Evolutionary conservation across 139 green algal species (phyloP).

Genomic region (Micromonas commoda): DNA sequence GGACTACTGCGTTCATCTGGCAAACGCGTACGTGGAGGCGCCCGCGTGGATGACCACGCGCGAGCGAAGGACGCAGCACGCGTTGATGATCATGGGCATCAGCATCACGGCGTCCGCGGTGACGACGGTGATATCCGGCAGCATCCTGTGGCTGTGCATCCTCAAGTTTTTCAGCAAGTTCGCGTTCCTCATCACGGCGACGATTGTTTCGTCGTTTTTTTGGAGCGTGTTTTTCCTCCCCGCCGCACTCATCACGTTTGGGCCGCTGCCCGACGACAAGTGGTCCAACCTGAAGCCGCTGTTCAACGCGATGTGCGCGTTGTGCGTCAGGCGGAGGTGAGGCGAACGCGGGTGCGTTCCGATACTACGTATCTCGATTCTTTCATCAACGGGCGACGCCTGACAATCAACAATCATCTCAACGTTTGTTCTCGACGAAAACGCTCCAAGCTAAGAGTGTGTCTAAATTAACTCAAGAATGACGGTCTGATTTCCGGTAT

Average conservation of each 20-base stretch:
- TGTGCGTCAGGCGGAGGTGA: too few species aligned
- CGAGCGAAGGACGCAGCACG: constrained; percentile 31
- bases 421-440: too few species aligned
- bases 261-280: background rate
- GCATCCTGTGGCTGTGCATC: constrained; percentile 38
- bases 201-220: constrained; percentile 33
- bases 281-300: too few species aligned
- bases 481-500: too few species aligned
- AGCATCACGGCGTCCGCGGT: constrained; percentile 41
- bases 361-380: too few species aligned
- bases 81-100: constrained; percentile 42
- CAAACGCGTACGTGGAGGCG: constrained; percentile 42
- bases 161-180: constrained; percentile 52
- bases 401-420: too few species aligned
- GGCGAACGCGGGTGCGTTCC: too few species aligned
- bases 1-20: constrained; percentile 50
- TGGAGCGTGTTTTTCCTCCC: constrained; percentile 45
- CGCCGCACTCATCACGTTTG: constrained; percentile 22
- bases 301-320: too few species aligned
- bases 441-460: too few species aligned
- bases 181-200: constrained; percentile 46
- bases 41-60: constrained; percentile 13
- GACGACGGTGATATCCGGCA: constrained; percentile 40
- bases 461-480: too few species aligned
- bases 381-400: too few species aligned